Evolutionary conservation across 805 yeast genomes (phyloP).

Genomic region (Suhomyces pyralidae): DNA sequence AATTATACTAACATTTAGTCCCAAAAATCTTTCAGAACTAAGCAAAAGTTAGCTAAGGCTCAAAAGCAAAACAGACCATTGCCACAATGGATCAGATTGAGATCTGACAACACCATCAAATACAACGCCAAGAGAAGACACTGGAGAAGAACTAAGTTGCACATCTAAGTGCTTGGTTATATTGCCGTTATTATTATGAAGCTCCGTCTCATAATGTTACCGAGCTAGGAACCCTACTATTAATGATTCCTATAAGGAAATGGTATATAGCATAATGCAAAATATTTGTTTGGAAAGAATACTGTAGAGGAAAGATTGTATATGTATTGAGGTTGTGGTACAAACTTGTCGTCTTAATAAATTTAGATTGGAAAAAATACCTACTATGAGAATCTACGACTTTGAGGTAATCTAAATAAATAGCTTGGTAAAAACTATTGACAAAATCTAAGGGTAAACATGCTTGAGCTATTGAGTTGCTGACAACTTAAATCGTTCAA

Average conservation of each 20-base stretch:
- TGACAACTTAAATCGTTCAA: background rate
- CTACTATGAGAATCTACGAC: too few species aligned
- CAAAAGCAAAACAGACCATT: constrained; percentile 98
- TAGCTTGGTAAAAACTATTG: background rate
- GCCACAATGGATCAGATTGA: constrained; percentile 99
- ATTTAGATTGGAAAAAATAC: background rate
- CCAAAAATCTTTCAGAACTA: constrained; percentile 93
- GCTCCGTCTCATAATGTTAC: constrained; percentile 5
- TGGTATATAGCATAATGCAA: constrained; percentile 10
- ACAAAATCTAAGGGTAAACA: background rate
- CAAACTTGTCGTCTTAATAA: background rate
- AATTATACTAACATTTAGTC: constrained; percentile 51
- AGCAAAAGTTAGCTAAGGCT: constrained; percentile 99
- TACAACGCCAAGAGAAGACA: constrained; percentile 99
- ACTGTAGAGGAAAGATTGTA: background rate
- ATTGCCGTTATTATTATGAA: constrained; percentile 6
- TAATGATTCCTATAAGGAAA: constrained; percentile 1
- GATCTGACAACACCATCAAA: constrained; percentile 96
- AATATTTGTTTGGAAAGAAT: constrained; percentile 6
- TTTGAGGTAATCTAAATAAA: too few species aligned
- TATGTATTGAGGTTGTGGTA: too few species aligned
- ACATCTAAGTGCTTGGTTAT: constrained; percentile 58
- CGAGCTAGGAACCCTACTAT: constrained; percentile 4
- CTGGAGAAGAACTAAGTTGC: constrained; percentile 99
- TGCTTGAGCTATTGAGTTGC: background rate